A percentile compares a stretch with the other conserved stretches of the same genome.
phyloP scores from a whole-genome alignment of 139 green algal genomes.

The Deuterostichococcus epilithicus region DNA sequence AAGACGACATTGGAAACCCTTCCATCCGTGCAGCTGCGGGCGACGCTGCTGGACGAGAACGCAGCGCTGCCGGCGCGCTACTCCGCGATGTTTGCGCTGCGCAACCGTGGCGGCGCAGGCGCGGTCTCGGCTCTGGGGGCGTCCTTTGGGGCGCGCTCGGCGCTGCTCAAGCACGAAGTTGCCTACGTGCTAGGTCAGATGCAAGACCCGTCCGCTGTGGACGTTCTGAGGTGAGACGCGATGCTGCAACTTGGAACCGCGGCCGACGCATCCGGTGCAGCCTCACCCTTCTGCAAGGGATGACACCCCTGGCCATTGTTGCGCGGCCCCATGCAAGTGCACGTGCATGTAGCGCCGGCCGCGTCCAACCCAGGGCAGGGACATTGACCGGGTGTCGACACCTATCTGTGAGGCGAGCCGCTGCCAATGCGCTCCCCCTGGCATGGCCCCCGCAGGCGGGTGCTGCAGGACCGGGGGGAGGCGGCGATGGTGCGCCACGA shows the following conservation, averaged over 20 bases:
- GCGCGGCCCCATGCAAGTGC: no score
- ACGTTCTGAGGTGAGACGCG: slow-evolving; percentile 38
- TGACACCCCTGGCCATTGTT: no score
- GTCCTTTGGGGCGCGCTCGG: slow-evolving; percentile 43
- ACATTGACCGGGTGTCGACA: no score
- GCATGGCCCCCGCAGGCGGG: slow-evolving; percentile 26
- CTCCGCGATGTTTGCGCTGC: slow-evolving; percentile 91
- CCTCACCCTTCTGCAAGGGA: no score
- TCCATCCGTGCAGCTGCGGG: slow-evolving; percentile 48
- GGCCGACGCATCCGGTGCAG: no score
- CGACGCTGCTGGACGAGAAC: slow-evolving; percentile 16
- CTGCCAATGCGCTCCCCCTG: no score
- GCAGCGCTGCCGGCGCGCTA: slow-evolving; percentile 62
- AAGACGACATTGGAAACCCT: no score
- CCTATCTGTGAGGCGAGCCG: no score
- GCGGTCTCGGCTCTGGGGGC: slow-evolving; percentile 69
- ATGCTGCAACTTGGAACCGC: slow-evolving; percentile 49
- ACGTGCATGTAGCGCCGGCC: no score
- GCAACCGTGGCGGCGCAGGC: slow-evolving; percentile 78
- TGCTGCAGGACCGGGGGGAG: slow-evolving; percentile 64
- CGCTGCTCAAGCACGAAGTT: slow-evolving; percentile 92
- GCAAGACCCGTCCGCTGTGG: slow-evolving; percentile 62
- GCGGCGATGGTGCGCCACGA: slow-evolving; percentile 98
- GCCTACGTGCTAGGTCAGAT: slow-evolving; percentile 98
- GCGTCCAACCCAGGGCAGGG: no score